Evolutionary conservation across 148 eudicot species (phyloP).

Genomic region (Rhododendron mucronatum): DNA sequence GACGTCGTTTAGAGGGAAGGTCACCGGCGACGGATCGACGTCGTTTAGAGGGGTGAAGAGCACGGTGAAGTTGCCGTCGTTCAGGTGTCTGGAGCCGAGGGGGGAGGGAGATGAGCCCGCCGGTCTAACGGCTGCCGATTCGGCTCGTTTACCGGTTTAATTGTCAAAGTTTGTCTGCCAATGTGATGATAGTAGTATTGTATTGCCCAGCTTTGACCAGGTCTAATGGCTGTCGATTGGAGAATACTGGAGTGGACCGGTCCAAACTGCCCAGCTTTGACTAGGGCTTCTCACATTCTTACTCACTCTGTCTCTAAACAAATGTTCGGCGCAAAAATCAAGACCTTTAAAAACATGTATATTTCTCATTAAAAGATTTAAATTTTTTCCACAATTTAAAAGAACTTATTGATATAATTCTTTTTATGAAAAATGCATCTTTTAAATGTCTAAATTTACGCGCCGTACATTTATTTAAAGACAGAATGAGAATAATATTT

Average conservation of each 20-base stretch:
- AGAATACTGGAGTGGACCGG: background rate
- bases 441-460: too few relatives aligned
- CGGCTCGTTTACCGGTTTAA: slow-evolving; percentile 12
- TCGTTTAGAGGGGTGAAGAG: background rate
- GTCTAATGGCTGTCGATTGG: background rate
- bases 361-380: too few relatives aligned
- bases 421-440: too few relatives aligned
- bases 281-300: background rate
- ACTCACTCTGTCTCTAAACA: too few relatives aligned
- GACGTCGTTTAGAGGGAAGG: slow-evolving; percentile 2
- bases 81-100: slow-evolving; percentile 14
- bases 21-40: background rate
- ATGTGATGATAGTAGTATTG: background rate
- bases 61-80: slow-evolving; percentile 7
- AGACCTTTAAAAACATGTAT: too few relatives aligned
- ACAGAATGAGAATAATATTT: too few relatives aligned
- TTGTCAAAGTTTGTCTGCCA: background rate
- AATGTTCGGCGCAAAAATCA: too few relatives aligned
- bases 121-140: background rate
- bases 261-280: slow-evolving; percentile 2
- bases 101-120: background rate
- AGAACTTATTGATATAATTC: too few relatives aligned
- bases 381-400: too few relatives aligned
- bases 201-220: background rate
- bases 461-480: too few relatives aligned